Conservation (phyloP, 805 yeast species). For the Kluyveromyces nonfermentans region DNA sequence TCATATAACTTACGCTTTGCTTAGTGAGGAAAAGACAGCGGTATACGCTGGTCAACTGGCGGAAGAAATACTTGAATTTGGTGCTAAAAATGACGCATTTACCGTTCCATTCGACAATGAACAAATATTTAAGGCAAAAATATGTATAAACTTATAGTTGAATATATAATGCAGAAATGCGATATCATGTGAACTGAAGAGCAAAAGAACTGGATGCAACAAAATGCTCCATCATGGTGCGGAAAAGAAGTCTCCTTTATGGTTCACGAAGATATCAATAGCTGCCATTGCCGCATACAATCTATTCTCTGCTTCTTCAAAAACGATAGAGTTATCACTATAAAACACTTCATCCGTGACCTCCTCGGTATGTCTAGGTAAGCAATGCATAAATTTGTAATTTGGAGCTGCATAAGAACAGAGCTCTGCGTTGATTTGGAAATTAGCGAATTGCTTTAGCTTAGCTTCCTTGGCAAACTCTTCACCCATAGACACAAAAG, state of each 20-base stretch:
- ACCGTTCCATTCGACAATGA: not conserved
- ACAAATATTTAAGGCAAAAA: constrained; percentile 10
- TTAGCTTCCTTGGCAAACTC: constrained; percentile 68
- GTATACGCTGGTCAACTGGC: constrained; percentile 41
- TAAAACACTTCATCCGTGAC: constrained; percentile 91
- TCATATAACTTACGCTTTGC: constrained; percentile 71
- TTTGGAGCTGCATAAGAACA: constrained; percentile 49
- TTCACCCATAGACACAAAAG: constrained; percentile 98
- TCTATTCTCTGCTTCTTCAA: constrained; percentile 94
- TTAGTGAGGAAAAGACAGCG: constrained; percentile 36
- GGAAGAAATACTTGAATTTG: constrained; percentile 8
- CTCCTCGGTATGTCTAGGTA: constrained; percentile 93
- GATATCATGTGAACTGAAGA: not conserved
- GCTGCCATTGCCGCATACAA: constrained; percentile 94
- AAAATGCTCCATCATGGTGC: constrained; percentile 2
- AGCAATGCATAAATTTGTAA: constrained; percentile 95
- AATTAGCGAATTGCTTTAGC: constrained; percentile 74
- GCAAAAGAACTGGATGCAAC: not conserved
- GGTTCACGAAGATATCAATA: constrained; percentile 78
- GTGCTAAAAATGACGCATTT: constrained; percentile 2
- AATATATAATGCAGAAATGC: not conserved
- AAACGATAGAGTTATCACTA: constrained; percentile 73
- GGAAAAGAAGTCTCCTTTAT: constrained; percentile 53
- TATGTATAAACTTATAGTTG: constrained; percentile 14
- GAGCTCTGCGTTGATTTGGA: constrained; percentile 68